These are phyloP conservation scores for Colletotrichum magnum DNA, from an alignment of 2,329 filamentous ascomycete species.

Conservation along the genomic window DNA sequence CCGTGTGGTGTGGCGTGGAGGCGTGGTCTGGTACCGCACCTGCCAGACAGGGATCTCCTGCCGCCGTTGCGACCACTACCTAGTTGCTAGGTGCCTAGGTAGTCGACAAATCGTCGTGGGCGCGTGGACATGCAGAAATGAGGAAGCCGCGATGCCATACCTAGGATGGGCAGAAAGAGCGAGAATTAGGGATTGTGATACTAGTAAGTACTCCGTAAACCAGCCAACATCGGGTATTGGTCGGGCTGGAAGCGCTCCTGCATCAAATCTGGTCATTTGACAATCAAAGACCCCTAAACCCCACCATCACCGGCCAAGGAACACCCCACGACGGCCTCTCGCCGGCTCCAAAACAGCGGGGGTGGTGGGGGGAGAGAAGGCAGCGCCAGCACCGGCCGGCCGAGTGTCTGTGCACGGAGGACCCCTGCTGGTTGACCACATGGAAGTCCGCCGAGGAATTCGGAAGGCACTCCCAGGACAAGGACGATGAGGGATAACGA, in stretches of 20 bases:
- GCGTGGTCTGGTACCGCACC: neutral
- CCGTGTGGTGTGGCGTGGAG: neutral
- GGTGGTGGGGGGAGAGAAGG: neutral
- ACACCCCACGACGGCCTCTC: conserved; percentile 19
- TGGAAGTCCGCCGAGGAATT: neutral
- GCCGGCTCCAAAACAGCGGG: conserved; percentile 15
- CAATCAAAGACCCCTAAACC: conserved; percentile 34
- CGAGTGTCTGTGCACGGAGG: conserved; percentile 1
- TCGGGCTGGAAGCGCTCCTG: conserved; percentile 4
- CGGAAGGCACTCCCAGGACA: neutral
- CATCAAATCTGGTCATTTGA: conserved; percentile 37
- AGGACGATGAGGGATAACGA: too few relatives aligned
- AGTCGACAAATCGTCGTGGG: neutral
- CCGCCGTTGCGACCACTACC: too few relatives aligned
- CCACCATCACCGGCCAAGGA: conserved; percentile 12
- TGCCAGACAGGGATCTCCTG: neutral
- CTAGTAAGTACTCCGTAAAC: too few relatives aligned
- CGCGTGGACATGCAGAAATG: conserved; percentile 8
- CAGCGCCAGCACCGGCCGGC: conserved; percentile 1
- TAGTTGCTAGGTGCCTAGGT: too few relatives aligned
- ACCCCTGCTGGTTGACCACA: conserved; percentile 22
- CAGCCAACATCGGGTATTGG: neutral
- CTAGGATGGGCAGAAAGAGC: neutral
- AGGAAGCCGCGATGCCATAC: neutral
- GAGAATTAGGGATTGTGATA: neutral